A percentile compares a stretch with the other conserved stretches of the same genome.
These are phyloP conservation scores for Pseudozyma tsukubaensis DNA, from an alignment of 1,284 basidiomycete genomes.

Conservation along the genomic window DNA sequence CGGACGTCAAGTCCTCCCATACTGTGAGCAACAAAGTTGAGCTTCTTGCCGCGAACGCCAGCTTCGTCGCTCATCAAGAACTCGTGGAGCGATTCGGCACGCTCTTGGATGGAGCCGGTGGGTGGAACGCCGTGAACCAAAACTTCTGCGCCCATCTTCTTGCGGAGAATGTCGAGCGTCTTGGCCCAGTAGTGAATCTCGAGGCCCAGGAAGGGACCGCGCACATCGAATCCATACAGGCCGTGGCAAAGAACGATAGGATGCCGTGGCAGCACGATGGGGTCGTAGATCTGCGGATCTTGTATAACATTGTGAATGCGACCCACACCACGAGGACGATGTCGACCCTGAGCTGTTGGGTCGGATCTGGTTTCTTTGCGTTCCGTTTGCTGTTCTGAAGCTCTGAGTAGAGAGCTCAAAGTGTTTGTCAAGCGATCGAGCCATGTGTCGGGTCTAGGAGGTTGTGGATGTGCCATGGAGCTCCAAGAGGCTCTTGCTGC, in stretches of 20 bases:
- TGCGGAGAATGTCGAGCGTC: constrained; percentile 82
- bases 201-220: constrained; percentile 77
- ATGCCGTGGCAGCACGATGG: constrained; percentile 81
- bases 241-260: constrained; percentile 91
- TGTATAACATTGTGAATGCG: constrained; percentile 56
- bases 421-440: constrained; percentile 34
- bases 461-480: constrained; percentile 34
- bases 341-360: constrained; percentile 7
- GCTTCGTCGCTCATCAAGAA: constrained; percentile 77
- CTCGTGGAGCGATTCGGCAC: constrained; percentile 82
- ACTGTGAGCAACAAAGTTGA: constrained; percentile 95
- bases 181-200: constrained; percentile 95
- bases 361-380: constrained; percentile 12
- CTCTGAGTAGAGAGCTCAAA: constrained; percentile 29
- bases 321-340: constrained; percentile 22
- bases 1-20: constrained; percentile 77
- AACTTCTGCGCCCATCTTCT: constrained; percentile 88
- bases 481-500: constrained; percentile 19
- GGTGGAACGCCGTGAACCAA: constrained; percentile 95
- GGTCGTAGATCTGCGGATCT: constrained; percentile 66
- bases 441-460: constrained; percentile 29
- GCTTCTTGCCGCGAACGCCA: constrained; percentile 74
- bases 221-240: constrained; percentile 92
- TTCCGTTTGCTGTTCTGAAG: constrained; percentile 25
- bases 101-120: constrained; percentile 88